phyloP scores from a whole-genome alignment of 306 rosid genomes.

The Fragaria ananassa region DNA sequence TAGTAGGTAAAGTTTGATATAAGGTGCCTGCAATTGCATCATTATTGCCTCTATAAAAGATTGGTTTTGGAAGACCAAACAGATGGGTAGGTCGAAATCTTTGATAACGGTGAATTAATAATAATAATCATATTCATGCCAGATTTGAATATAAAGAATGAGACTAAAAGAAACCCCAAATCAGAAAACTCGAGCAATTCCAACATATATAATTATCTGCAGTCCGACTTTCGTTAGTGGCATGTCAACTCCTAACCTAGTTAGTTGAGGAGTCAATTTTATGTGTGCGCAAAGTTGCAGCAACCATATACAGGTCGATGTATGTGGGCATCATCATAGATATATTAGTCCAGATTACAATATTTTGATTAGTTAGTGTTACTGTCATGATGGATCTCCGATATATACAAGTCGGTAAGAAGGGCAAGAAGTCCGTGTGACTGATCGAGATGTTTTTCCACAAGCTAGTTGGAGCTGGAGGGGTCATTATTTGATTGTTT shows the following conservation, averaged over 20 bases:
- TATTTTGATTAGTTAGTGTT: not conserved
- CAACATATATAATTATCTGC: not conserved
- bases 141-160: not conserved
- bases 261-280: not conserved
- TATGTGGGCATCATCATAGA: not conserved
- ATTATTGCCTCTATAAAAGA: constrained; percentile 8
- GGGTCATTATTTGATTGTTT: not conserved
- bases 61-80: constrained; percentile 7
- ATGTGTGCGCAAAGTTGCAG: not conserved
- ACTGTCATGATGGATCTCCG: not conserved
- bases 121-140: not conserved
- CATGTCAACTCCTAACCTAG: not conserved
- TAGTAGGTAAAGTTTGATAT: not conserved
- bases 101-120: not conserved
- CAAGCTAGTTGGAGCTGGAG: not conserved
- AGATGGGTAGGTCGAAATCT: constrained; percentile 8
- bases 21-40: not conserved
- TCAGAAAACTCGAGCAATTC: not conserved
- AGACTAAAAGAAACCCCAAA: not conserved
- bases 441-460: not conserved
- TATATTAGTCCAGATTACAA: not conserved
- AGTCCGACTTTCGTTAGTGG: not conserved
- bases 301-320: not conserved
- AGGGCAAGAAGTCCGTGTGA: constrained; percentile 4
- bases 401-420: not conserved